Evolutionary conservation across 257 asterid species (phyloP).

Genomic region (Lantana camara): DNA sequence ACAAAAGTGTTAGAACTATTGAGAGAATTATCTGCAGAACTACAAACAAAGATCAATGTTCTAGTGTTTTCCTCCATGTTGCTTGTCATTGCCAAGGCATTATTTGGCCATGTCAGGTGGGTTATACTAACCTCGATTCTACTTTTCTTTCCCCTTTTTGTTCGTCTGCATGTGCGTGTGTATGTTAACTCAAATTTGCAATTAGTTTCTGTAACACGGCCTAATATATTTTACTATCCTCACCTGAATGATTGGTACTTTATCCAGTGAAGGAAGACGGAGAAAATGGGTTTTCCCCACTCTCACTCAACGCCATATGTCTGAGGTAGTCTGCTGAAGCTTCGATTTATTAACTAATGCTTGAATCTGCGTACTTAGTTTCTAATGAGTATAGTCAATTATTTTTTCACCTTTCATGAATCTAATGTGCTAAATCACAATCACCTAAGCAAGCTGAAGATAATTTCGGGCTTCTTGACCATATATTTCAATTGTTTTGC

Average conservation of each 20-base stretch:
- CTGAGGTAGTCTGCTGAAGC: constrained; percentile 50
- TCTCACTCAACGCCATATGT: constrained; percentile 46
- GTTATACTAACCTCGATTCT: constrained; percentile 27
- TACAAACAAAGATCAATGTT: constrained; percentile 78
- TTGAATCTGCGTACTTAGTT: constrained; percentile 3
- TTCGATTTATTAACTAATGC: constrained; percentile 1
- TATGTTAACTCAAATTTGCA: constrained; percentile 1
- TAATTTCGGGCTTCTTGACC: no score
- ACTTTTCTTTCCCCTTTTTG: background rate
- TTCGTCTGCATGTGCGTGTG: background rate
- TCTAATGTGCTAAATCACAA: background rate
- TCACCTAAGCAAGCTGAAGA: background rate
- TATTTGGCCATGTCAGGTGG: constrained; percentile 88
- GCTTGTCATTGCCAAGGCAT: constrained; percentile 89
- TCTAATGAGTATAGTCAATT: background rate
- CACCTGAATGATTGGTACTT: constrained; percentile 21
- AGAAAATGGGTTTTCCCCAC: constrained; percentile 94
- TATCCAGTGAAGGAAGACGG: constrained; percentile 89
- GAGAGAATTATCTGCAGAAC: constrained; percentile 79
- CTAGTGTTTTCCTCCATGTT: constrained; percentile 89
- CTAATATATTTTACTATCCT: background rate
- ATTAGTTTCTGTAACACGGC: background rate
- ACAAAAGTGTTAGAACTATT: constrained; percentile 75
- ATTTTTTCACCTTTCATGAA: constrained; percentile 2
- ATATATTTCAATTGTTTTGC: no score